phyloP scores from a whole-genome alignment of 192 early-diverging fungal genomes.

The Backusella parvicylindrica region DNA sequence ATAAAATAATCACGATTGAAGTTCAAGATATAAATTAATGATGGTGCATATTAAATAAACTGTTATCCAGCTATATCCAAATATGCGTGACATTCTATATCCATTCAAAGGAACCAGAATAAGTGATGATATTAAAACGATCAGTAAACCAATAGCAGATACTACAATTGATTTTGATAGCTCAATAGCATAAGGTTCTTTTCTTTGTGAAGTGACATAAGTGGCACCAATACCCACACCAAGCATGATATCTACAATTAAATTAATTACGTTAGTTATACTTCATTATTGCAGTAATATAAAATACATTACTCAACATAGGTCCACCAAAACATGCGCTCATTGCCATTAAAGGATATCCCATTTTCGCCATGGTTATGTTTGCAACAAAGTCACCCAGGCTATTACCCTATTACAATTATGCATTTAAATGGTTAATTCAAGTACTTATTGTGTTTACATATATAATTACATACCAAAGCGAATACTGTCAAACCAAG shows the following conservation, averaged over 20 bases:
- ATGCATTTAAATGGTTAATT: background rate
- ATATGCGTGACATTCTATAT: conserved; percentile 58
- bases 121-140: conserved; percentile 55
- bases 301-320: conserved; percentile 67
- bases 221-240: conserved; percentile 80
- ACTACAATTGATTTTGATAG: conserved; percentile 67
- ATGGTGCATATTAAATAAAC: conserved; percentile 60
- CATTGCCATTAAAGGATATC: conserved; percentile 92
- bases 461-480: conserved; percentile 49
- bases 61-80: conserved; percentile 54
- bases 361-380: conserved; percentile 85
- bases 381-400: conserved; percentile 92
- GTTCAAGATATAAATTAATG: conserved; percentile 60
- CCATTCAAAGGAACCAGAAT: conserved; percentile 57
- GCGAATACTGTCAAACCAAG: conserved; percentile 85
- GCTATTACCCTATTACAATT: conserved; percentile 59
- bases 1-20: background rate
- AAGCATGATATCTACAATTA: conserved; percentile 65
- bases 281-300: background rate
- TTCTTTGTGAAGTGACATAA: conserved; percentile 48
- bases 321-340: conserved; percentile 93
- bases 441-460: conserved; percentile 13
- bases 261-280: background rate
- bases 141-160: conserved; percentile 63
- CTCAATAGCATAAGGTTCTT: conserved; percentile 50